Base-by-base conservation (phyloP, 768 basidiomycete species). In the Leccinum rimulosum region DNA sequence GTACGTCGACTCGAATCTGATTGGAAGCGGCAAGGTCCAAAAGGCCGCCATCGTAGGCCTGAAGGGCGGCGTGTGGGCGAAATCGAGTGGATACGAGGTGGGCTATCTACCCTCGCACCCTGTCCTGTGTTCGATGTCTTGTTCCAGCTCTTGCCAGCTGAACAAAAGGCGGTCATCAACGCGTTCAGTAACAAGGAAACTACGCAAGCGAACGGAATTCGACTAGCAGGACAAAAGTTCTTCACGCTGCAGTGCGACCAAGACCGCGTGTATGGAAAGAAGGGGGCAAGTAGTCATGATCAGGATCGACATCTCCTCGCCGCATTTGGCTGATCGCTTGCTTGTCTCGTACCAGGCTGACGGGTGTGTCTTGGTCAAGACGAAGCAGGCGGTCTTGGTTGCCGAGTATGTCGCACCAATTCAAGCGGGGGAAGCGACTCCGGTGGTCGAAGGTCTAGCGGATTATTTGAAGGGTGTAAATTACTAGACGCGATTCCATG, bases 341-440 rank as follows among this genome's bases (percentile, higher is more conserved):
- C 2, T 28, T 33, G 17, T 17, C 8, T 31, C 14, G 2, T 35
- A 25, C 5, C 67, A 95, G 93, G 81, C 79, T 22, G 81, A 91
- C 70, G 95, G 95, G 1, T 83, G 79, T 38, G 66, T 82, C 31
- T 66, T 94, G 59, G 86, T 90, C 50, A 90, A 89, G 79, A 95
- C 93, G 17, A 88, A 81, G 61, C 88, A 91, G 68, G 93, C 91
- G n/a, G 77, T 96, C 57, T 78, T 98, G 54, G 85, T 97, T 22
- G 83, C 84, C 6, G 86, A 87, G 68, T 98, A 96, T 73, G 59
- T 59, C 0, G 76, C 79, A 6, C 92, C 92, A 0, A 68, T 71
- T 43, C 88, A 89, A 69, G 86, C 85, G 2, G 65, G 76, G 15
- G 94, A 95, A 70, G 78, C 82, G 17, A 88, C 84, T 22, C 68